Base-by-base conservation (phyloP, 495 filamentous ascomycete species). In the Neurospora sp. region DNA sequence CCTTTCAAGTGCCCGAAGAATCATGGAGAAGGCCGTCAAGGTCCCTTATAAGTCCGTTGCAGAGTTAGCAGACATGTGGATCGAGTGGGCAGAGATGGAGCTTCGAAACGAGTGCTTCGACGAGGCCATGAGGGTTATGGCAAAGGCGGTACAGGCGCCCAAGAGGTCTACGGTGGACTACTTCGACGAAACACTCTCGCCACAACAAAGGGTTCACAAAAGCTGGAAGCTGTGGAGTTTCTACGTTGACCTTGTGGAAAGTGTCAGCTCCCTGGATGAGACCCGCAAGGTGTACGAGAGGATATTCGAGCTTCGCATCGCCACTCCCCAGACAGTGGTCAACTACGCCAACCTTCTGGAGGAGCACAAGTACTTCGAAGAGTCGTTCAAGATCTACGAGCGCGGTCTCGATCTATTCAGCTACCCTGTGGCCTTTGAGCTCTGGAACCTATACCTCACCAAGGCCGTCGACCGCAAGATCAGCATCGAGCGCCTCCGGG, bases 171-270 rank as follows among this genome's bases (percentile, higher is more conserved):
- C 89, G 2, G 96, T 98, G 31, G 96, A 99, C 82, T 99, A 98
- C 80, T 99, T 98, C 76, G 96, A 99, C 81, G 96, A 99, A 80
- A 93, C 88, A 0, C 85, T 99, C 9, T 93, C 93, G 6, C 95
- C 96, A 11, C 96, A 98, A 80, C 96, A 98, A 81, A 88, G 96
- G 72, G 92, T 99, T 9, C 96, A 99, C 83, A 99, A 98, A 86
- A 96, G 93, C 79, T 99, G 96, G 96, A 99, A 98, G 81, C 83
- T 99, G 16, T 99, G 96, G 96, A 96, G 93, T 85, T 99, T 98
- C 87, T 99, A 99, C 77, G 94, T 99, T 46, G 96, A 99, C 82
- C 88, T 99, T 0, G 95, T 99, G 12, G 96, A 99, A 80, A 96
- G 93, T 82, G 94, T 97, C 20, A 89, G 91, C 73, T 93, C 92